Evolutionary conservation across 1,284 basidiomycete species (phyloP).

Genomic region (Puccinia brachypodii): DNA sequence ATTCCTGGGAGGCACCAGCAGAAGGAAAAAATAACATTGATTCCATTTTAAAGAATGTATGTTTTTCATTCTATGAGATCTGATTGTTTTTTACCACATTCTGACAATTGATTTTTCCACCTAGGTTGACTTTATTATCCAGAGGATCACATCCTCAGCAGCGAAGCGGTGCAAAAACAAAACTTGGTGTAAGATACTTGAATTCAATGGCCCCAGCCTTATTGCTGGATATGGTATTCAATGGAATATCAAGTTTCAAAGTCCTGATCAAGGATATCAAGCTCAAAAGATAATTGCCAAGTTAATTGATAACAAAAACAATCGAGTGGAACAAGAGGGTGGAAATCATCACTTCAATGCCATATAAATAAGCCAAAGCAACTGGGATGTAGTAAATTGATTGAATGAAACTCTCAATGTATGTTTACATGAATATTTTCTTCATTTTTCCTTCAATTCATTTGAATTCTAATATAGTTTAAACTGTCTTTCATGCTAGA

Average conservation of each 20-base stretch:
- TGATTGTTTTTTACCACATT: neutral
- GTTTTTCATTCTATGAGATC: neutral
- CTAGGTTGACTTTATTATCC: conserved; percentile 16
- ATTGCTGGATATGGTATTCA: conserved; percentile 15
- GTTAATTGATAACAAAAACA: no score
- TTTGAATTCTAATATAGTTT: neutral
- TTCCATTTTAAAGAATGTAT: neutral
- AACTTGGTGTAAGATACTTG: neutral
- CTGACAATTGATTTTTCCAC: neutral
- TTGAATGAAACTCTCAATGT: neutral
- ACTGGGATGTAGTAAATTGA: neutral
- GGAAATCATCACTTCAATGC: neutral
- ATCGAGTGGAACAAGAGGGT: neutral
- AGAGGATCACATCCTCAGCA: neutral
- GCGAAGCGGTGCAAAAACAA: neutral
- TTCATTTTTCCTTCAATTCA: neutral
- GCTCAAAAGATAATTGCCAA: neutral
- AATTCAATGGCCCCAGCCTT: neutral
- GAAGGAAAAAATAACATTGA: neutral
- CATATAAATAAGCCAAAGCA: neutral
- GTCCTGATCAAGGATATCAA: neutral
- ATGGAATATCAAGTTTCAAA: conserved; percentile 25
- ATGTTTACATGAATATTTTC: neutral
- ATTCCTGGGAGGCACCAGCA: neutral
- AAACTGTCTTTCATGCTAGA: neutral